Percentiles rank a stretch among this genome's conserved stretches.
phyloP scores from a whole-genome alignment of 192 early-diverging fungal species.

The Coemansia sp. region DNA sequence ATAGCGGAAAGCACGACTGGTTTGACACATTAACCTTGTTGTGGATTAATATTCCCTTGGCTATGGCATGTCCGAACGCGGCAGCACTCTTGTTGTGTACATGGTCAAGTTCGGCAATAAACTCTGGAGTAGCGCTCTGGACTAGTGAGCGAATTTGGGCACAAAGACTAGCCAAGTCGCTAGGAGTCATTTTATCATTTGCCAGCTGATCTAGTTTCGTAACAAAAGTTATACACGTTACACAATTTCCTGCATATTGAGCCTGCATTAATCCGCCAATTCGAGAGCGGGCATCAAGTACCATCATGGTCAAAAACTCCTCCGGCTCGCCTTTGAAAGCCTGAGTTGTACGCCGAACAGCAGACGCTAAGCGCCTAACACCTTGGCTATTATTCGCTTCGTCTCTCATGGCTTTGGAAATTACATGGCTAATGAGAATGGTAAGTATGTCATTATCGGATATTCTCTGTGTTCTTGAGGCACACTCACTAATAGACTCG shows the following conservation, averaged over 20 bases:
- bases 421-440: constrained; percentile 7
- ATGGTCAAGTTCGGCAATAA: constrained; percentile 4
- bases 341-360: background rate
- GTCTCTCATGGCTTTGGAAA: background rate
- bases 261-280: background rate
- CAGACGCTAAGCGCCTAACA: background rate
- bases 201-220: background rate
- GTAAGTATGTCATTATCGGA: constrained; percentile 29
- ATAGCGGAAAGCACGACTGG: constrained; percentile 19
- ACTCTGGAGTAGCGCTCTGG: background rate
- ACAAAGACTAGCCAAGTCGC: constrained; percentile 8
- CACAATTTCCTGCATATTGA: constrained; percentile 10
- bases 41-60: background rate
- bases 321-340: background rate
- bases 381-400: no score
- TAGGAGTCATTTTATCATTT: background rate
- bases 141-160: constrained; percentile 4
- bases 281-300: constrained; percentile 16
- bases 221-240: constrained; percentile 6
- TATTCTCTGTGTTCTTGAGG: background rate
- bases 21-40: constrained; percentile 17
- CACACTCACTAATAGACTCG: background rate
- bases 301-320: constrained; percentile 12
- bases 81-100: background rate
- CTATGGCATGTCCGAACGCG: constrained; percentile 6